Percentiles rank a stretch among this genome's conserved stretches.
Conservation (phyloP, 208 protist species). For the Acanthamoeba lenticulata region DNA sequence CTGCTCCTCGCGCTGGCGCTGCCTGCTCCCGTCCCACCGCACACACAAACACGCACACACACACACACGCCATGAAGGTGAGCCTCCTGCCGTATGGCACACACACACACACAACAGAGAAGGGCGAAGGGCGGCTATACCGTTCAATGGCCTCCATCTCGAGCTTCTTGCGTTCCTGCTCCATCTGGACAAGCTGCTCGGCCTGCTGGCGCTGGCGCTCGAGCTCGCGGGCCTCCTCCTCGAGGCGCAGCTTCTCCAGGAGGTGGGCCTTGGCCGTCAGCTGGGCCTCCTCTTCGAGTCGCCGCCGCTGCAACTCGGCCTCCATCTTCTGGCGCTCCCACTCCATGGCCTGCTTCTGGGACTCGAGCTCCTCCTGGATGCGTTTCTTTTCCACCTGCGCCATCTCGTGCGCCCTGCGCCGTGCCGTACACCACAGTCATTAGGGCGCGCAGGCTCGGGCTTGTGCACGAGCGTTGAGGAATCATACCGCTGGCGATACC, state of each 20-base stretch:
- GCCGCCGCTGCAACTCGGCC: not conserved
- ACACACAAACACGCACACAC: not conserved
- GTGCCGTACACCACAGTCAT: not conserved
- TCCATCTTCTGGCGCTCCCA: slow-evolving; percentile 30
- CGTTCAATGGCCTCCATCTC: slow-evolving; percentile 17
- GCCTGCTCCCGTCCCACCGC: not conserved
- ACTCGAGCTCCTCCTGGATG: not conserved
- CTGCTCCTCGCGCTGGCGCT: not conserved
- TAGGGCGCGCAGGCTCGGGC: no score
- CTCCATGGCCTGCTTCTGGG: slow-evolving; percentile 15
- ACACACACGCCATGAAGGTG: not conserved
- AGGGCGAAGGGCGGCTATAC: not conserved
- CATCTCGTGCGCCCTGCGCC: not conserved
- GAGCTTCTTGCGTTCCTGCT: not conserved
- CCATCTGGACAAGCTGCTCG: slow-evolving; percentile 22
- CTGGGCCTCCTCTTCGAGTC: not conserved
- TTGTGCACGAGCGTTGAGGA: no score
- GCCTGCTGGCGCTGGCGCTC: slow-evolving; percentile 8
- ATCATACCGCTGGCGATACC: not conserved
- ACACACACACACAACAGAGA: no score
- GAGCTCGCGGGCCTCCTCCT: not conserved
- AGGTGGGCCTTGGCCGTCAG: slow-evolving; percentile 4
- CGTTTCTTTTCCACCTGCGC: slow-evolving; percentile 1
- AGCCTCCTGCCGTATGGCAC: no score
- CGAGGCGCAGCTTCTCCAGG: not conserved